Evolutionary conservation across 1,139 yeast species (phyloP).

Genomic region (Eremothecium coryli): DNA sequence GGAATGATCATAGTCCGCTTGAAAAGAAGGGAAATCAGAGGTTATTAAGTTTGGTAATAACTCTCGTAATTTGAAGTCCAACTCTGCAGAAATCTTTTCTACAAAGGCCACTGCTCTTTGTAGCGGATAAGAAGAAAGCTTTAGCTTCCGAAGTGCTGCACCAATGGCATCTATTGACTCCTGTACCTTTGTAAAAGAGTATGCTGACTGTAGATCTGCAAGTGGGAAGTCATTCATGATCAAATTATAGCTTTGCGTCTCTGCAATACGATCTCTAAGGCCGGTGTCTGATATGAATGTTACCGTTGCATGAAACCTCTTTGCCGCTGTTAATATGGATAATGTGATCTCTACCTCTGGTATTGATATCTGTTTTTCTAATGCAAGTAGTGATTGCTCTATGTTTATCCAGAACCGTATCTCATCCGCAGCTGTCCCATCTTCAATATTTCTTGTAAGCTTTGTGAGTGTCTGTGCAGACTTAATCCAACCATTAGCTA

Average conservation of each 20-base stretch:
- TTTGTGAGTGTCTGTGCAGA: slow-evolving; percentile 52
- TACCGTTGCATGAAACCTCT: slow-evolving; percentile 70
- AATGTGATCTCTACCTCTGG: slow-evolving; percentile 52
- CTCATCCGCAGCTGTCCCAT: slow-evolving; percentile 61
- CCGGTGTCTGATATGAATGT: slow-evolving; percentile 69
- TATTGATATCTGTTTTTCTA: slow-evolving; percentile 50
- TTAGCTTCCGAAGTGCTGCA: slow-evolving; percentile 53
- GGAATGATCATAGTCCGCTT: slow-evolving; percentile 17
- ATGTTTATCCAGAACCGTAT: slow-evolving; percentile 71
- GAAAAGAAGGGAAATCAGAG: slow-evolving; percentile 32
- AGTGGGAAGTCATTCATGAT: slow-evolving; percentile 66
- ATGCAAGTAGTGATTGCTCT: slow-evolving; percentile 50
- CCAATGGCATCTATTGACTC: slow-evolving; percentile 43
- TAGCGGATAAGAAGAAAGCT: slow-evolving; percentile 57
- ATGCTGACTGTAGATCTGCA: slow-evolving; percentile 46
- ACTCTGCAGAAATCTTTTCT: slow-evolving; percentile 49
- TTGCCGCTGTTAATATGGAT: slow-evolving; percentile 56
- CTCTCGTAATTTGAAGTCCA: slow-evolving; percentile 31
- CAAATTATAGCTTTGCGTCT: slow-evolving; percentile 48
- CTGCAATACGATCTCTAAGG: slow-evolving; percentile 45
- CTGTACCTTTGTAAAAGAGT: slow-evolving; percentile 39
- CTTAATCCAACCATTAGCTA: slow-evolving; percentile 66
- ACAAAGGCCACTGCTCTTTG: slow-evolving; percentile 53
- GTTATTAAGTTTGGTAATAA: slow-evolving; percentile 33
- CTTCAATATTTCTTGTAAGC: slow-evolving; percentile 43